Conservation (phyloP, 306 rosid genomes). For the Herpetospermum pedunculosum region DNA sequence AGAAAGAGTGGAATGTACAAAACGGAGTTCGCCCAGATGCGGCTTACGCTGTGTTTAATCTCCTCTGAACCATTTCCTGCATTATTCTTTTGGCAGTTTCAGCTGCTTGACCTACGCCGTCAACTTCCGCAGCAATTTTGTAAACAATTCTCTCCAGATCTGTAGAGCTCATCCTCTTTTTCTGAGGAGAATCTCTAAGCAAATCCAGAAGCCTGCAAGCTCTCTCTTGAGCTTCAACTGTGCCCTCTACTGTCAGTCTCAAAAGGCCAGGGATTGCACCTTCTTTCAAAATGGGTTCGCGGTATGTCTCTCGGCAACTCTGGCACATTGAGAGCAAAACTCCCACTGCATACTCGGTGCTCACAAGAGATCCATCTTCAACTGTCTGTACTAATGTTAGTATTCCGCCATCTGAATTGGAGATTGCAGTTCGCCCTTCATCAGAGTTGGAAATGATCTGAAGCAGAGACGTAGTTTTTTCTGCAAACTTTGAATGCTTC, state of each 20-base stretch:
- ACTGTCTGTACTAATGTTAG: conserved; percentile 70
- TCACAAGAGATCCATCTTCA: conserved; percentile 76
- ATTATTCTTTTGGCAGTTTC: conserved; percentile 59
- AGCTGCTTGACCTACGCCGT: conserved; percentile 73
- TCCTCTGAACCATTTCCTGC: conserved; percentile 77
- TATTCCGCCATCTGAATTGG: conserved; percentile 56
- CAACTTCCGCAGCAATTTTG: conserved; percentile 62
- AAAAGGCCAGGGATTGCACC: conserved; percentile 89
- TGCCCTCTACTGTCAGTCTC: conserved; percentile 73
- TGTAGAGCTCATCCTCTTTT: conserved; percentile 44
- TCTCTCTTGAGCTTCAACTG: conserved; percentile 53
- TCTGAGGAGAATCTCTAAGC: conserved; percentile 70
- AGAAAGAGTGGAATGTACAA: conserved; percentile 19
- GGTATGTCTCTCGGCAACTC: conserved; percentile 69
- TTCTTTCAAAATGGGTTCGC: conserved; percentile 69
- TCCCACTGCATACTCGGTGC: conserved; percentile 82
- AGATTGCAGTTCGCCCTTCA: conserved; percentile 57
- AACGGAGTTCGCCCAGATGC: conserved; percentile 33
- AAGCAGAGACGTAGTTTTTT: conserved; percentile 62
- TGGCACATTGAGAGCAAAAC: conserved; percentile 50
- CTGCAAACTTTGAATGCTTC: conserved; percentile 79
- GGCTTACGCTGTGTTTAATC: conserved; percentile 48
- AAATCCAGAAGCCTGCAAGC: conserved; percentile 64
- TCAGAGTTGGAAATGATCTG: conserved; percentile 59
- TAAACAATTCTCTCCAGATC: conserved; percentile 63